A percentile compares a stretch with the other conserved stretches of the same genome.
These are phyloP conservation scores for Phaeoacremonium minimum DNA, from an alignment of 2,329 filamentous ascomycete species.

Conservation along the genomic window DNA sequence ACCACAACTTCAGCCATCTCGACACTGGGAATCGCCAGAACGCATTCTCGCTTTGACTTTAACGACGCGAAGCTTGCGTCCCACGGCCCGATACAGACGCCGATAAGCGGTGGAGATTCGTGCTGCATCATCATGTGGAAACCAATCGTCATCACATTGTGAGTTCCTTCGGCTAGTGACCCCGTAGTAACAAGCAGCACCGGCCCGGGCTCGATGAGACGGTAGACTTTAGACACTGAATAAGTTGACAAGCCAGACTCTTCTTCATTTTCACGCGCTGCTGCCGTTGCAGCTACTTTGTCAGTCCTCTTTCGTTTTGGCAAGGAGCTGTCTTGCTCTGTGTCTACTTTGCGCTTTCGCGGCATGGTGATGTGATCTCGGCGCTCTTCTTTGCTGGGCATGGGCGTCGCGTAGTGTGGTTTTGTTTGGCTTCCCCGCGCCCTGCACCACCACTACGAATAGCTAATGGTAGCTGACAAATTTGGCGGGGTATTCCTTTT, in stretches of 20 bases:
- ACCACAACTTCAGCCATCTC: conserved; percentile 22
- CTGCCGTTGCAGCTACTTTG: background rate
- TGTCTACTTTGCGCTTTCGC: background rate
- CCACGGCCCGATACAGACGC: conserved; percentile 26
- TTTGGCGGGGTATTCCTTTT: too few species aligned
- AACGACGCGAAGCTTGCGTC: conserved; percentile 23
- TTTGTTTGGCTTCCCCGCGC: too few species aligned
- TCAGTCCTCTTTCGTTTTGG: background rate
- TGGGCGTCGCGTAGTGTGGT: too few species aligned
- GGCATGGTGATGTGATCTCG: too few species aligned
- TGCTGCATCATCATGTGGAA: conserved; percentile 32
- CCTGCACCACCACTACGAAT: too few species aligned
- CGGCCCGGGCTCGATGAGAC: conserved; percentile 28
- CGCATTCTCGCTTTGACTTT: conserved; percentile 22
- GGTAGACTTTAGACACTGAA: conserved; percentile 21
- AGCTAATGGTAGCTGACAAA: too few species aligned
- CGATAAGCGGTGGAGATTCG: conserved; percentile 24
- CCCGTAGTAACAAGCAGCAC: conserved; percentile 26
- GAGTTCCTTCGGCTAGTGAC: conserved; percentile 20
- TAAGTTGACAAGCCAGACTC: background rate
- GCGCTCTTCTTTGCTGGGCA: too few species aligned
- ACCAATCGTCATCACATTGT: conserved; percentile 30
- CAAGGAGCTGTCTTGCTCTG: background rate
- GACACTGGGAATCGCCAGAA: conserved; percentile 24
- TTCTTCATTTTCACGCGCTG: too few species aligned